Conservation (phyloP, 345 rosid genomes). For the Lenwebbia sp. region DNA sequence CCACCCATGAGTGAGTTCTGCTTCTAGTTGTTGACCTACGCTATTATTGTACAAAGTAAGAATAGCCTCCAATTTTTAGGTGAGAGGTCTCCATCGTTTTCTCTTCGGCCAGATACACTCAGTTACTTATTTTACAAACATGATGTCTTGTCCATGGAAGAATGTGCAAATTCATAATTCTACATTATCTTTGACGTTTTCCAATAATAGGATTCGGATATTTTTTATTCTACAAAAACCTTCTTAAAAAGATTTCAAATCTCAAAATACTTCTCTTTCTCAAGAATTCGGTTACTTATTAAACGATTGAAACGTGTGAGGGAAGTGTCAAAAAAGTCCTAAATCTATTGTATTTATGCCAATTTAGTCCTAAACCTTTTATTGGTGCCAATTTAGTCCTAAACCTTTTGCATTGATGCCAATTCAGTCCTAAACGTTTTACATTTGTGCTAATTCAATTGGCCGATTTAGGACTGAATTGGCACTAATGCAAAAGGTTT, state of each 20-base stretch:
- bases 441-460: too few species aligned
- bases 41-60: neutral
- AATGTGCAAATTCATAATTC: neutral
- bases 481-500: too few species aligned
- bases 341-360: too few species aligned
- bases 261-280: neutral
- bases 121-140: neutral
- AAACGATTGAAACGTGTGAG: too few species aligned
- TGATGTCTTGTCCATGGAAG: neutral
- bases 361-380: too few species aligned
- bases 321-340: too few species aligned
- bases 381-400: too few species aligned
- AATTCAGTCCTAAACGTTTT: too few species aligned
- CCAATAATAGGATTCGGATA: neutral
- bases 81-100: neutral
- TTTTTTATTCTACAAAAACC: neutral
- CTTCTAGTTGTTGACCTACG: neutral
- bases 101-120: neutral
- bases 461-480: too few species aligned
- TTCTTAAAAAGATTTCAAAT: neutral
- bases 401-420: too few species aligned
- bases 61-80: neutral
- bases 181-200: neutral
- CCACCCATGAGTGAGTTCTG: too few species aligned
- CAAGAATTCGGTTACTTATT: too few species aligned